phyloP scores from a whole-genome alignment of 2,329 filamentous ascomycete genomes.

The Neopestalotiopsis clavispora region DNA sequence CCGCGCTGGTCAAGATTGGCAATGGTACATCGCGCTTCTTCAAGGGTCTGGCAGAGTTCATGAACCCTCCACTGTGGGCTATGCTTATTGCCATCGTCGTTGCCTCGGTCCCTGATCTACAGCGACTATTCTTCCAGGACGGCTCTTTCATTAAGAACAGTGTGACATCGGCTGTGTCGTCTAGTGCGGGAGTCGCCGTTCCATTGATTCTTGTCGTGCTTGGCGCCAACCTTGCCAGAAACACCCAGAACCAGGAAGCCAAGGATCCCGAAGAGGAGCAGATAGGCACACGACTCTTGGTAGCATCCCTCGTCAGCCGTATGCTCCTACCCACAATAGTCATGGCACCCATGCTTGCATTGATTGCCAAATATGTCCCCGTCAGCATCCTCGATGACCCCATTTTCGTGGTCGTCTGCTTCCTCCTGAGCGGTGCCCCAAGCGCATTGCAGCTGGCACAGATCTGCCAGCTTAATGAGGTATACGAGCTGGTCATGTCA shows the following conservation, averaged over 20 bases:
- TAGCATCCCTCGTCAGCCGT: slow-evolving; percentile 83
- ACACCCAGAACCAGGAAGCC: slow-evolving; percentile 75
- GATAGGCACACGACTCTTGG: slow-evolving; percentile 76
- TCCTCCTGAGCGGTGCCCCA: slow-evolving; percentile 91
- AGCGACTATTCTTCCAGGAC: slow-evolving; percentile 84
- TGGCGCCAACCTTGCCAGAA: slow-evolving; percentile 91
- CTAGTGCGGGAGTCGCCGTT: slow-evolving; percentile 89
- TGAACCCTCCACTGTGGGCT: slow-evolving; percentile 98
- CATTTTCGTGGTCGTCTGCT: slow-evolving; percentile 97
- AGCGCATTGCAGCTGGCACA: slow-evolving; percentile 94
- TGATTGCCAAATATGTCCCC: slow-evolving; percentile 88
- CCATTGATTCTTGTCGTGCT: slow-evolving; percentile 94
- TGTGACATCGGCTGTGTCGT: slow-evolving; percentile 83
- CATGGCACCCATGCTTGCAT: slow-evolving; percentile 88
- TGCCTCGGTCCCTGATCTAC: slow-evolving; percentile 82
- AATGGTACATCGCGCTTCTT: slow-evolving; percentile 52
- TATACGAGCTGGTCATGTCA: slow-evolving; percentile 94
- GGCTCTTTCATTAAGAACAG: slow-evolving; percentile 93
- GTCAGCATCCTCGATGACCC: slow-evolving; percentile 96
- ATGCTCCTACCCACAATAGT: slow-evolving; percentile 92
- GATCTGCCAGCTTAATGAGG: slow-evolving; percentile 97
- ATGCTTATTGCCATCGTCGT: slow-evolving; percentile 93
- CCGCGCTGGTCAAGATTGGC: slow-evolving; percentile 34
- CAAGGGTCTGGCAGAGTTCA: slow-evolving; percentile 83
- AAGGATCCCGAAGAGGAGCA: slow-evolving; percentile 72